Conservation (phyloP, 805 yeast genomes). For the Debaryomyces castellii region DNA sequence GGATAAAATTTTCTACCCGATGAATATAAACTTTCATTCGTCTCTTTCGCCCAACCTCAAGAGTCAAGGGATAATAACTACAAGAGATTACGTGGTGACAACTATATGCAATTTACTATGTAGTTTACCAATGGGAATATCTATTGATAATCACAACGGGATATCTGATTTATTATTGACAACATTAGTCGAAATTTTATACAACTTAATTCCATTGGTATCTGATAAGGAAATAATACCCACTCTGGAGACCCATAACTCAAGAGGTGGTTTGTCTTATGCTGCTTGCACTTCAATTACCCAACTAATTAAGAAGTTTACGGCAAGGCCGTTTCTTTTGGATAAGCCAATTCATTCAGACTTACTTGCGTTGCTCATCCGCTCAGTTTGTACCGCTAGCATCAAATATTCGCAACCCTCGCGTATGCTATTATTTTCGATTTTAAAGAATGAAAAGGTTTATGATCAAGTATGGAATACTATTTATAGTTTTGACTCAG, state of each 20-base stretch:
- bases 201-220: slow-evolving; percentile 52
- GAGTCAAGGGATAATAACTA: slow-evolving; percentile 44
- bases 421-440: slow-evolving; percentile 51
- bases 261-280: slow-evolving; percentile 49
- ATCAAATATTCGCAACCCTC: slow-evolving; percentile 53
- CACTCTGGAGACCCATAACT: slow-evolving; percentile 26
- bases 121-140: slow-evolving; percentile 5
- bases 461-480: slow-evolving; percentile 36
- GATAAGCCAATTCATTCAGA: slow-evolving; percentile 51
- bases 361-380: slow-evolving; percentile 55
- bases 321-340: slow-evolving; percentile 32
- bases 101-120: slow-evolving; percentile 48
- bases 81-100: slow-evolving; percentile 61
- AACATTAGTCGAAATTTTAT: slow-evolving; percentile 56
- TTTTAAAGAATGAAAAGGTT: slow-evolving; percentile 41
- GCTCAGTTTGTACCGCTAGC: slow-evolving; percentile 54
- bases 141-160: slow-evolving; percentile 17
- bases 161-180: slow-evolving; percentile 37
- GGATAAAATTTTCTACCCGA: slow-evolving; percentile 43
- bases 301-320: slow-evolving; percentile 41
- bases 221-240: slow-evolving; percentile 24
- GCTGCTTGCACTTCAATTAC: slow-evolving; percentile 47
- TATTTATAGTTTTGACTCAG: slow-evolving; percentile 26
- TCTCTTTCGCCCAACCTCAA: not conserved
- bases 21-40: slow-evolving; percentile 54